Percentiles rank a stretch among this genome's conserved stretches.
These are phyloP conservation scores for Penicillium sp. DNA, from an alignment of 2,329 filamentous ascomycete species.

Conservation along the genomic window DNA sequence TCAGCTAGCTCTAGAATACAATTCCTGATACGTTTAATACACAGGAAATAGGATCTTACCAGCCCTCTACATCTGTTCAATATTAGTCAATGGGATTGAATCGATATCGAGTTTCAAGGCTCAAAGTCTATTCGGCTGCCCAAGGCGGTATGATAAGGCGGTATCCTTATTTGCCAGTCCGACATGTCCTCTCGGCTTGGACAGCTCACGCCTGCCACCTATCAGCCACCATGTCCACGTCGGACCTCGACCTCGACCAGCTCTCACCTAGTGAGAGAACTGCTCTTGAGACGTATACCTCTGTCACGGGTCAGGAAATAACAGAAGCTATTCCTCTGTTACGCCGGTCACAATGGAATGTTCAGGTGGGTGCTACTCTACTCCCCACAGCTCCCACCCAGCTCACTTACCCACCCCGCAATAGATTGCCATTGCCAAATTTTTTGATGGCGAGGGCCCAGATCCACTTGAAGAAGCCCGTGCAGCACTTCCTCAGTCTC, in stretches of 20 bases:
- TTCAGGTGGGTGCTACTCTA: conserved; percentile 60
- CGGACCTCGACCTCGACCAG: conserved; percentile 57
- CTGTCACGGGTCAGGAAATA: conserved; percentile 80
- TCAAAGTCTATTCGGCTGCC: neutral
- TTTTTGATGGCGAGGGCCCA: conserved; percentile 92
- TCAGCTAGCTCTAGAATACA: neutral
- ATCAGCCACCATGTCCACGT: conserved; percentile 46
- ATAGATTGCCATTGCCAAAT: conserved; percentile 92
- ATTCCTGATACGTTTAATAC: neutral
- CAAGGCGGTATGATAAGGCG: conserved; percentile 1
- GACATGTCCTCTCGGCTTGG: conserved; percentile 6
- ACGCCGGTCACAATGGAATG: conserved; percentile 90
- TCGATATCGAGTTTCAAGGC: neutral
- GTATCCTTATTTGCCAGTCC: conserved; percentile 9
- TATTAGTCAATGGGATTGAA: neutral
- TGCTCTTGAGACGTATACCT: conserved; percentile 82
- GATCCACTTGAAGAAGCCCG: conserved; percentile 78
- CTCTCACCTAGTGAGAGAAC: conserved; percentile 78
- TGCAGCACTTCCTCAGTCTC: conserved; percentile 57
- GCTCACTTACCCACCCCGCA: conserved; percentile 16
- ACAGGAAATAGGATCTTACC: neutral
- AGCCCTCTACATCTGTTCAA: neutral
- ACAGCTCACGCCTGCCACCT: conserved; percentile 14
- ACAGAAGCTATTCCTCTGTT: conserved; percentile 76
- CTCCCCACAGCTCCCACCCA: conserved; percentile 2